Percentiles rank a stretch among this genome's conserved stretches.
These are phyloP conservation scores for Cladosporium sp. DNA, from an alignment of 2,329 filamentous ascomycete genomes.

Conservation along the genomic window DNA sequence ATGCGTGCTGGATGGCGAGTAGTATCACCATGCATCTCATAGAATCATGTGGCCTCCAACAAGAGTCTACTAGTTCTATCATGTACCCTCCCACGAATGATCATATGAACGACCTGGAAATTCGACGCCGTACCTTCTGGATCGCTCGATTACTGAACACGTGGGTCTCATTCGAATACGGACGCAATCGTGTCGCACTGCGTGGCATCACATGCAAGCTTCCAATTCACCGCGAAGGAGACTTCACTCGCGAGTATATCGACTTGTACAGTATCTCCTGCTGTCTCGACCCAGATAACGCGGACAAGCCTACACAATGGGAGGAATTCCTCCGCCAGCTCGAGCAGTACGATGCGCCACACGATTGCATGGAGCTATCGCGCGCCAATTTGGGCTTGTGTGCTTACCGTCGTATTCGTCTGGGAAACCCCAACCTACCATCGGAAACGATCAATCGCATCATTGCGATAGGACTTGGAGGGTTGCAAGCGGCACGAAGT, in stretches of 20 bases:
- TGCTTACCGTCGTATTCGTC: constrained; percentile 51
- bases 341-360: constrained; percentile 27
- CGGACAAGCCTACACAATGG: constrained; percentile 27
- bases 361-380: constrained; percentile 32
- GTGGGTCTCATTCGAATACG: constrained; percentile 58
- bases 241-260: constrained; percentile 48
- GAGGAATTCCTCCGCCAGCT: constrained; percentile 30
- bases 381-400: constrained; percentile 55
- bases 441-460: constrained; percentile 44
- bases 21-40: constrained; percentile 56
- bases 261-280: constrained; percentile 51
- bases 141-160: constrained; percentile 56
- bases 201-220: constrained; percentile 43
- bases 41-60: constrained; percentile 50
- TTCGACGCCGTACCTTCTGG: constrained; percentile 36
- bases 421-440: constrained; percentile 46
- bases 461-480: constrained; percentile 43
- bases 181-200: constrained; percentile 49
- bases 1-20: constrained; percentile 55
- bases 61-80: constrained; percentile 32
- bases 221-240: constrained; percentile 36
- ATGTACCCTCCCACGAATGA: constrained; percentile 22
- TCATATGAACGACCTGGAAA: constrained; percentile 22
- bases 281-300: constrained; percentile 49
- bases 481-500: constrained; percentile 44